Percentiles rank a stretch among this genome's conserved stretches.
phyloP scores from a whole-genome alignment of 345 rosid genomes.

The Clausena lansium region DNA sequence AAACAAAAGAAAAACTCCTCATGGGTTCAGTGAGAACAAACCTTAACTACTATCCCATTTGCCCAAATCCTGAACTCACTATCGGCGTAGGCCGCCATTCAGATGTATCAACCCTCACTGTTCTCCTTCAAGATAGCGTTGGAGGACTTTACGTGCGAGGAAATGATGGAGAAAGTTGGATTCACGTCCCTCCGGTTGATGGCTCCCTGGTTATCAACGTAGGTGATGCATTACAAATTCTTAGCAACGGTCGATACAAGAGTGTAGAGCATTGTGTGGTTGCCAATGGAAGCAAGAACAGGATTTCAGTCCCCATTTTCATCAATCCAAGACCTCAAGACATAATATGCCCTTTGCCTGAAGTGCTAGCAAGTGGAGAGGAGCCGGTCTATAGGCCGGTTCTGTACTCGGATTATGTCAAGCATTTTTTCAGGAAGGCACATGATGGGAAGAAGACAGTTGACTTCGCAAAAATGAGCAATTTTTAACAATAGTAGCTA shows the following conservation, averaged over 20 bases:
- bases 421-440: conserved; percentile 32
- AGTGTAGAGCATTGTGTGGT: conserved; percentile 25
- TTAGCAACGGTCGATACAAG: conserved; percentile 29
- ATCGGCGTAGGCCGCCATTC: conserved; percentile 43
- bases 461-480: conserved; percentile 19
- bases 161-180: conserved; percentile 19
- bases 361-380: conserved; percentile 19
- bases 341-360: conserved; percentile 17
- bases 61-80: conserved; percentile 45
- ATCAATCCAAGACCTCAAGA: conserved; percentile 19
- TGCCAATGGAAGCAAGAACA: conserved; percentile 14
- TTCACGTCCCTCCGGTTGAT: conserved; percentile 20
- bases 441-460: conserved; percentile 33
- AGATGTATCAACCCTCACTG: conserved; percentile 36
- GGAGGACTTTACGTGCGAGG: conserved; percentile 43
- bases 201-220: conserved; percentile 22
- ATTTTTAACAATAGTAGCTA: neutral
- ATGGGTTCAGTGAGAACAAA: conserved; percentile 39
- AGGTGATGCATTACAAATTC: conserved; percentile 27
- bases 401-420: conserved; percentile 28
- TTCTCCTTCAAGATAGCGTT: conserved; percentile 41
- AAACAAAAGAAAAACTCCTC: conserved; percentile 30
- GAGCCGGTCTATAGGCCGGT: conserved; percentile 21
- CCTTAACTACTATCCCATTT: conserved; percentile 42
- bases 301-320: conserved; percentile 28